Percentiles rank a stretch among this genome's conserved stretches.
Conservation (phyloP, 768 basidiomycete genomes). For the Amanita pseudoporphyria region DNA sequence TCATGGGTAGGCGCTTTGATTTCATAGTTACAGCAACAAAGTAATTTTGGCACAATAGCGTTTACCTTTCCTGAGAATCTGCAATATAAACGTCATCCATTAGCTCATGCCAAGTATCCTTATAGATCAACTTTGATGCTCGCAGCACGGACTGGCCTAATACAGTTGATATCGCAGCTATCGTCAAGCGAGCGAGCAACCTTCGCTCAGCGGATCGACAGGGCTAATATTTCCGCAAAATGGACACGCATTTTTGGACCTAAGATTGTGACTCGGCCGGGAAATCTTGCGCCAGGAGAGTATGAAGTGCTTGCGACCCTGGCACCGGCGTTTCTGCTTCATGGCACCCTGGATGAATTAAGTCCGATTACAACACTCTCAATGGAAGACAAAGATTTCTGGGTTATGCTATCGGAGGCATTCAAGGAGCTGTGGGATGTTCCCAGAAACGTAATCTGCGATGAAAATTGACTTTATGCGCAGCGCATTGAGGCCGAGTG, state of each 20-base stretch:
- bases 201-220: background rate
- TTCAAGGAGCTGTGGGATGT: constrained; percentile 5
- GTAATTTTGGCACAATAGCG: background rate
- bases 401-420: constrained; percentile 3
- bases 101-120: no score
- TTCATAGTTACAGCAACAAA: no score
- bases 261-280: constrained; percentile 1
- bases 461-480: background rate
- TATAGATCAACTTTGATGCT: constrained; percentile 6
- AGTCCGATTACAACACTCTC: background rate
- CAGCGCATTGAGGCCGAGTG: no score
- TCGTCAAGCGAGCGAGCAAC: background rate
- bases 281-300: constrained; percentile 2
- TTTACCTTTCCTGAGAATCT: constrained; percentile 3
- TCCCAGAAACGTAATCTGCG: background rate
- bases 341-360: background rate
- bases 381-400: constrained; percentile 1
- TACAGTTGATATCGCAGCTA: background rate
- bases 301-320: constrained; percentile 5
- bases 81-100: no score
- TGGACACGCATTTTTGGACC: constrained; percentile 5
- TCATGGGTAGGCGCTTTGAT: constrained; percentile 1
- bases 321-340: background rate
- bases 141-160: background rate
- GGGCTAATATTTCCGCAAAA: background rate